Evolutionary conservation across 83 land plant species (phyloP), one percentile per base, ranked within the genome.

Genomic region (Thuja plicata): DNA sequence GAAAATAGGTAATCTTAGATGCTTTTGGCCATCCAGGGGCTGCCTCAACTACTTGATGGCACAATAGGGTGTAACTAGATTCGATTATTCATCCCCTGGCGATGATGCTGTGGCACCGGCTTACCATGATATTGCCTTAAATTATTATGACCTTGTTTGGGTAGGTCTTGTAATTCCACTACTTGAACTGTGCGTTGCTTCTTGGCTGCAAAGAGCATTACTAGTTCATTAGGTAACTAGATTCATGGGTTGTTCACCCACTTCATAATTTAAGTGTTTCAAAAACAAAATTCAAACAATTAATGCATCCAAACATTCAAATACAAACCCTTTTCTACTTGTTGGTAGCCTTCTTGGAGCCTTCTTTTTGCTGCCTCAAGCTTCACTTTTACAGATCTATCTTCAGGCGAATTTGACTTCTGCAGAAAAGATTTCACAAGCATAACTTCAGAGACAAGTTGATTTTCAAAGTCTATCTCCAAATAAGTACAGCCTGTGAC

Each of bases 281-380:
- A 87, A 9, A 35, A 10, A 62, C 32, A 8, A 54, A 21, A 62
- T 32, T 66, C 66, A 43, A 87, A 87, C 2, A 66, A 62, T 27
- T 3, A 40, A 87, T 41, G 40, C 88, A 62, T 15, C 8, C 78
- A 84, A 41, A 52, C 77, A 87, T 1, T 73, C 2, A 84, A 35
- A 43, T 87, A 88, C 90, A 46, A 38, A 96, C 97, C 97, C 48
- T 93, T 94, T 85, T 96, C 93, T 54, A 93, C 96, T 91, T 89
- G 89, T 89, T 94, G 97, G 81, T 96, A 96, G 17, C 96, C 89
- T 91, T 96, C 96, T 0, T 95, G 96, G n/a, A 96, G 96, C 87
- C 90, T 96, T 86, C 95, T 91, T 85, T 94, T 96, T 12, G 97
- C 82, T 13, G 93, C 93, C 83, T 95, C 97, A 30, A 96, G 89